Evolutionary conservation across 1,284 basidiomycete genomes (phyloP), one percentile per base, ranked within the genome.

Genomic region (Ganoderma sinense): DNA sequence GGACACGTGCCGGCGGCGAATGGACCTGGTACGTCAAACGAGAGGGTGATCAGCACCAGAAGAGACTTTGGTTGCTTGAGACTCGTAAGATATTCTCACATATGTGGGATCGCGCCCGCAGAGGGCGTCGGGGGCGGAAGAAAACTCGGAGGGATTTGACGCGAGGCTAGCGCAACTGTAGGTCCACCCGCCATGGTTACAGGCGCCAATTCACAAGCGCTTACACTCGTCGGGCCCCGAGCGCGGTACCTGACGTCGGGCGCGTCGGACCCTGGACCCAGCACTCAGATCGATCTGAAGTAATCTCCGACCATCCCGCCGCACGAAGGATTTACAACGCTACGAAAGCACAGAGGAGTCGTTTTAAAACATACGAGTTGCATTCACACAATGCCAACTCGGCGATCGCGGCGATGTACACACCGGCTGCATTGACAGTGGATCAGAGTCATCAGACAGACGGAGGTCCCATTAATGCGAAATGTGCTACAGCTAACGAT

Each of bases 401-500:
- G 53, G 53, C 29, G 31, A 51, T 51, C 48, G 48, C 48, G 48
- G 48, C 23, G 23, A 51, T 23, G 48, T 5, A 23, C 48, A 51
- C 48, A 51, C 48, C 48, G 23, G 48, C 10, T 51, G 23, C 48
- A n/a, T n/a, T n/a, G n/a, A n/a, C n/a, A 51, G 48, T 51, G 48
- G 48, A 26, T 33, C 29, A 2, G 36, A 8, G 36, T 36, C 36
- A 36, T 36, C 36, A 31, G 31, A 56, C 31, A 33, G 16, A 56
- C 53, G 53, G 29, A 8, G 36, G 51, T 63, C 60, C 64, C 51
- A 65, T 67, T 68, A 68, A 18, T 62, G 31, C 16, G 59, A 16
- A 18, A 29, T 67, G 70, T 70, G 67, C 62, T 73, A 70, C 67
- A 73, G 68, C 69, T 70, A 69, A 59, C 69, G 71, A 73, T 73